These are phyloP conservation scores for Globisporangium cederbergense DNA, from an alignment of 352 stramenopile species.

Conservation along the genomic window DNA sequence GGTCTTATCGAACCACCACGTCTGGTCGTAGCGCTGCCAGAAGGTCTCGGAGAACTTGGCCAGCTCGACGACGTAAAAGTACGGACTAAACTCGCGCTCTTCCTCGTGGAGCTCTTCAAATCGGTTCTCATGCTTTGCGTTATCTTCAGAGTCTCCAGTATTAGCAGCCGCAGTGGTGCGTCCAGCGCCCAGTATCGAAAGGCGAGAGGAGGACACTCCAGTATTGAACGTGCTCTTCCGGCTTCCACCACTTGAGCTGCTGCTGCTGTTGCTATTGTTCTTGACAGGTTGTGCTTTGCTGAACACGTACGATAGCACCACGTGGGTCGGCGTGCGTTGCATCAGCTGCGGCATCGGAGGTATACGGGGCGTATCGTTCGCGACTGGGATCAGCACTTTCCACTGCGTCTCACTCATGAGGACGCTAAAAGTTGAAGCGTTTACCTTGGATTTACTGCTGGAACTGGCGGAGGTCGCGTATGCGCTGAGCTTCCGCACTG, in stretches of 20 bases:
- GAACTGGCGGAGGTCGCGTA: constrained; percentile 2
- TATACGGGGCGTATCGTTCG: constrained; percentile 16
- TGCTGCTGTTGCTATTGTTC: background rate
- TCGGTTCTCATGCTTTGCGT: background rate
- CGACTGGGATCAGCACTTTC: constrained; percentile 24
- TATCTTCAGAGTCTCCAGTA: background rate
- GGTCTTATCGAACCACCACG: constrained; percentile 83
- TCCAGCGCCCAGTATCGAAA: background rate
- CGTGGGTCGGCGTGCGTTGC: constrained; percentile 20
- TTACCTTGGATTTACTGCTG: constrained; percentile 4
- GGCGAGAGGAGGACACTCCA: background rate
- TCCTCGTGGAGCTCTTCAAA: constrained; percentile 33
- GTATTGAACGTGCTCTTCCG: background rate
- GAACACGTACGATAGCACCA: constrained; percentile 23
- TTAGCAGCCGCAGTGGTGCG: background rate
- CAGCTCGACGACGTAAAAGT: constrained; percentile 66
- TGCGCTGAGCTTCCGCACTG: constrained; percentile 9
- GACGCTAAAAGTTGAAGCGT: constrained; percentile 4
- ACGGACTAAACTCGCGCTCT: constrained; percentile 37
- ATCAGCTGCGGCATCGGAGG: constrained; percentile 17
- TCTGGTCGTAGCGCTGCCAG: constrained; percentile 70
- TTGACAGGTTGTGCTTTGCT: background rate
- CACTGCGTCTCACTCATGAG: constrained; percentile 20
- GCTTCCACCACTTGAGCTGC: background rate
- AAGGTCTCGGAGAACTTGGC: constrained; percentile 65